These are phyloP conservation scores for Fusarium temperatum DNA, from an alignment of 2,329 filamentous ascomycete genomes.

Conservation along the genomic window DNA sequence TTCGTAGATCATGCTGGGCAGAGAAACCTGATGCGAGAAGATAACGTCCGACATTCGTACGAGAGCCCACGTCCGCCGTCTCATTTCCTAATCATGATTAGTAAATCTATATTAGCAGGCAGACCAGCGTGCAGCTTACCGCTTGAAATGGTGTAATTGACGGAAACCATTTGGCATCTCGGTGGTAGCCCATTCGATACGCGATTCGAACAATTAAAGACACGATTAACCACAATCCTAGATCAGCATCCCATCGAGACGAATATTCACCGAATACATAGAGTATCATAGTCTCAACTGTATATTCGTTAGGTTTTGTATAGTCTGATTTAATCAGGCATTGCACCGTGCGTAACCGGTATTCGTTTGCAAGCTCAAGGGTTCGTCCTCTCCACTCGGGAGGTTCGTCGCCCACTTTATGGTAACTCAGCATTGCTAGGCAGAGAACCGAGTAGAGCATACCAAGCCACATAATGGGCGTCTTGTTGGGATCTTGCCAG, in stretches of 20 bases:
- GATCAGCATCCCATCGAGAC: conserved; percentile 76
- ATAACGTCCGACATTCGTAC: conserved; percentile 78
- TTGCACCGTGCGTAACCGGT: conserved; percentile 78
- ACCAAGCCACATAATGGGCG: conserved; percentile 80
- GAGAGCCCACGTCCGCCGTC: conserved; percentile 73
- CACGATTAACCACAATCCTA: conserved; percentile 69
- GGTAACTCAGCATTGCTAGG: conserved; percentile 80
- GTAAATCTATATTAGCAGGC: not conserved
- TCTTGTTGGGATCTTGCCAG: conserved; percentile 78
- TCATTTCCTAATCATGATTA: conserved; percentile 68
- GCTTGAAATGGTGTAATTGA: conserved; percentile 77
- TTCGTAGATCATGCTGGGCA: conserved; percentile 75
- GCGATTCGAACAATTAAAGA: conserved; percentile 65
- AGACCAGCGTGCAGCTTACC: conserved; percentile 51
- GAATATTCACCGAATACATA: conserved; percentile 81
- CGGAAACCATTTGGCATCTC: conserved; percentile 79
- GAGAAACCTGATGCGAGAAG: conserved; percentile 78
- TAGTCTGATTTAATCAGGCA: conserved; percentile 81
- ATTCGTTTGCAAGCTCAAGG: conserved; percentile 69
- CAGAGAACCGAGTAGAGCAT: conserved; percentile 80
- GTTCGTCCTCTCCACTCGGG: conserved; percentile 77
- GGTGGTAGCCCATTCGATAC: conserved; percentile 79
- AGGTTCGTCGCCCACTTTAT: conserved; percentile 82
- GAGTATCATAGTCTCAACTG: conserved; percentile 80
- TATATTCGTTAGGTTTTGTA: conserved; percentile 76